These are phyloP conservation scores for Crithidia brevicula DNA, from an alignment of 208 protist genomes.

Conservation along the genomic window DNA sequence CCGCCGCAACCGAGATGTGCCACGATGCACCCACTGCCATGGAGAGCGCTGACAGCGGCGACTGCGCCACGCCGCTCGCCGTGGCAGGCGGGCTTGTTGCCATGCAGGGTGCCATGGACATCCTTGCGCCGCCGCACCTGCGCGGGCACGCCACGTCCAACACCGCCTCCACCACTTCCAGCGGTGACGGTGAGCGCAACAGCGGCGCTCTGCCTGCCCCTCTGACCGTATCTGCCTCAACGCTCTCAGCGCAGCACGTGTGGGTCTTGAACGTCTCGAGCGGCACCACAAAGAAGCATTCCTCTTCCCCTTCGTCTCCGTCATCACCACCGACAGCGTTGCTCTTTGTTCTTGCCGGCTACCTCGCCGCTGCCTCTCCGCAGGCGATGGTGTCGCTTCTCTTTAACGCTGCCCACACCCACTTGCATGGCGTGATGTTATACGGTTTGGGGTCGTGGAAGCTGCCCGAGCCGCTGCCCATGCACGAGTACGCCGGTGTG, in stretches of 20 bases:
- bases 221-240: constrained; percentile 4
- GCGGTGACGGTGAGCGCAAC: too few relatives aligned
- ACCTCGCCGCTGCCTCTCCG: constrained; percentile 54
- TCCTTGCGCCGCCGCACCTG: constrained; percentile 24
- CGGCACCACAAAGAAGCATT: neutral
- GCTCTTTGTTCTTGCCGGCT: constrained; percentile 66
- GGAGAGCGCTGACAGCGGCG: too few relatives aligned
- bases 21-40: too few relatives aligned
- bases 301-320: neutral
- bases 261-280: constrained; percentile 55
- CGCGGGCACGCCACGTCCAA: neutral
- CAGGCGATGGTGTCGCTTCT: constrained; percentile 50
- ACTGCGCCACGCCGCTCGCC: constrained; percentile 46
- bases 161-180: neutral
- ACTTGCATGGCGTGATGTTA: constrained; percentile 65
- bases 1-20: too few relatives aligned
- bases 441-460: constrained; percentile 64
- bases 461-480: constrained; percentile 45
- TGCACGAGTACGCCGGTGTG: constrained; percentile 31
- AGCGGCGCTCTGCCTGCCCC: neutral
- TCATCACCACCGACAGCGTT: constrained; percentile 28
- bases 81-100: constrained; percentile 61
- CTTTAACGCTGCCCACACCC: constrained; percentile 55
- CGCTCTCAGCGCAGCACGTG: constrained; percentile 65
- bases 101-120: constrained; percentile 8